phyloP scores from a whole-genome alignment of 306 rosid genomes.

The Quercus mongolica region DNA sequence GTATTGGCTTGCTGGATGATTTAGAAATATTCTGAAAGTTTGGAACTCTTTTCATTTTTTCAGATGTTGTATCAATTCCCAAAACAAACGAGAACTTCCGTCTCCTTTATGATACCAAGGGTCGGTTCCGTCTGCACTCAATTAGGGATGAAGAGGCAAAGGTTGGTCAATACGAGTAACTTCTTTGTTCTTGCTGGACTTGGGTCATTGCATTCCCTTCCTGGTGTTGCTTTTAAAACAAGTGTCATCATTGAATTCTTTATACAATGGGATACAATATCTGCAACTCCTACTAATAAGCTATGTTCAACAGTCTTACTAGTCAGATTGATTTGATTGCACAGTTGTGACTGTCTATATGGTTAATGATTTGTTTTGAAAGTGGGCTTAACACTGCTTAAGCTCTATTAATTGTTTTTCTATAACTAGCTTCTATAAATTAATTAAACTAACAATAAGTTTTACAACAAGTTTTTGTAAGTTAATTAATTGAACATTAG shows the following conservation, averaged over 20 bases:
- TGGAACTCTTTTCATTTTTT: not conserved
- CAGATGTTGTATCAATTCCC: constrained; percentile 80
- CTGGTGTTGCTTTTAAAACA: not conserved
- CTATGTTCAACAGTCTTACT: not conserved
- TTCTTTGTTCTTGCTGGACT: too few relatives aligned
- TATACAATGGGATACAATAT: not conserved
- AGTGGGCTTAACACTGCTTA: too few relatives aligned
- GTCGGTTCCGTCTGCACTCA: constrained; percentile 72
- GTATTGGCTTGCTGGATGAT: not conserved
- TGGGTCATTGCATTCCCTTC: not conserved
- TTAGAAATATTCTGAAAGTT: not conserved
- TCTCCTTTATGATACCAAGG: constrained; percentile 75
- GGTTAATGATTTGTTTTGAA: too few relatives aligned
- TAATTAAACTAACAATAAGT: too few relatives aligned
- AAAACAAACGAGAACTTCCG: constrained; percentile 71
- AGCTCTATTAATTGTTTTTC: too few relatives aligned
- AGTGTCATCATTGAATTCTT: not conserved
- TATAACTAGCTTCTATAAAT: too few relatives aligned
- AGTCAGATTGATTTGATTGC: not conserved
- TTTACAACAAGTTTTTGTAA: too few relatives aligned
- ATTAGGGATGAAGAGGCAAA: constrained; percentile 81
- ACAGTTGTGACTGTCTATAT: not conserved
- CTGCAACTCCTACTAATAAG: not conserved
- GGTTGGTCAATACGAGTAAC: constrained; percentile 30
- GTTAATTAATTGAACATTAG: too few relatives aligned